These are phyloP conservation scores for Raddia guianensis DNA, from an alignment of 176 grass and related monocot genomes.

Conservation along the genomic window DNA sequence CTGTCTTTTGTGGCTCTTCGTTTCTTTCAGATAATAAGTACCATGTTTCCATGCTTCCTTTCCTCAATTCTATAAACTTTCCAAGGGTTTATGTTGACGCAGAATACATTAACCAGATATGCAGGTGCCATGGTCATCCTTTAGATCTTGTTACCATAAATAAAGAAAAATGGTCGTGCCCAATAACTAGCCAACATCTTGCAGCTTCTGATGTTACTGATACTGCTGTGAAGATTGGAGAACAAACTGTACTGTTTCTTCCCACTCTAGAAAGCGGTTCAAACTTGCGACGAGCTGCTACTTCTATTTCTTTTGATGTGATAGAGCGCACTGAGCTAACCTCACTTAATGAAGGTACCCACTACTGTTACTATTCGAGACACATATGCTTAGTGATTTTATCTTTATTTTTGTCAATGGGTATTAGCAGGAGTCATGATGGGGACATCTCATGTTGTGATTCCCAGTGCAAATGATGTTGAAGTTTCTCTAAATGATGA, in stretches of 20 bases:
- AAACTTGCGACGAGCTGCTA: conserved; percentile 42
- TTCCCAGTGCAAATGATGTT: conserved; percentile 68
- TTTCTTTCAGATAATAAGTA: conserved; percentile 22
- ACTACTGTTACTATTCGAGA: not conserved
- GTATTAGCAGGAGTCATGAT: conserved; percentile 68
- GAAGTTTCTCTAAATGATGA: conserved; percentile 60
- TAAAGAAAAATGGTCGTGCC: conserved; percentile 57
- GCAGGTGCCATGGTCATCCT: conserved; percentile 78
- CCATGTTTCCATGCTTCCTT: not conserved
- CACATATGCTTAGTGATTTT: not conserved
- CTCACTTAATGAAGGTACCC: conserved; percentile 78
- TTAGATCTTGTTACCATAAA: conserved; percentile 37
- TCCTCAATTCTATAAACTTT: conserved; percentile 8
- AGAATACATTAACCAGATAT: conserved; percentile 61
- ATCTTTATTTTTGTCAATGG: conserved; percentile 15
- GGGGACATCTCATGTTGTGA: conserved; percentile 64
- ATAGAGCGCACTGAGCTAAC: conserved; percentile 75
- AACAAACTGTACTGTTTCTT: conserved; percentile 72
- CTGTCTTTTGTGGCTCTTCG: not conserved
- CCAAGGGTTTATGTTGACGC: conserved; percentile 37
- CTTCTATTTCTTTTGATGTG: conserved; percentile 64
- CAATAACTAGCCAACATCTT: conserved; percentile 60
- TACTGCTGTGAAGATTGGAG: conserved; percentile 77
- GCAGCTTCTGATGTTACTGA: conserved; percentile 74
- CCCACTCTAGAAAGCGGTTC: conserved; percentile 55